Percentiles rank a stretch among this genome's conserved stretches.
These are phyloP conservation scores for Limnomonas spitsbergensis DNA, from an alignment of 139 green algal species.

Conservation along the genomic window DNA sequence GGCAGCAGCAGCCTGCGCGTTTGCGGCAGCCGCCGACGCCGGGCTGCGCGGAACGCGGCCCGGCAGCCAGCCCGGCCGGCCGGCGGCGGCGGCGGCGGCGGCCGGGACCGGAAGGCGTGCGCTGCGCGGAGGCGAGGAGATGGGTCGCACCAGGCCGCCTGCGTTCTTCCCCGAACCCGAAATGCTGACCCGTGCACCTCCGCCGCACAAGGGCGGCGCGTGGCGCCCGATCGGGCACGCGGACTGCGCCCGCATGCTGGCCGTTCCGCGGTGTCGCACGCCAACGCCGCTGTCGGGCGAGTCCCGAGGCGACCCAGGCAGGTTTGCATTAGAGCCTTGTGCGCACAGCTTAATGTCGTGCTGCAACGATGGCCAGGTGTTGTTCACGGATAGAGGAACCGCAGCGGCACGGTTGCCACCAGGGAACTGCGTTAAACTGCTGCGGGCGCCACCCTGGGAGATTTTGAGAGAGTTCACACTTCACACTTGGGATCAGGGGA, in stretches of 20 bases:
- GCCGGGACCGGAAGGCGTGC: too few species aligned
- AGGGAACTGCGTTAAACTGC: constrained; percentile 27
- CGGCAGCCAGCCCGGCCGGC: not conserved
- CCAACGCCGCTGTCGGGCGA: not conserved
- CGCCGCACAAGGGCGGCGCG: not conserved
- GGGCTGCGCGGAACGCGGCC: not conserved
- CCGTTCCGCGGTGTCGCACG: not conserved
- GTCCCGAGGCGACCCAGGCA: too few species aligned
- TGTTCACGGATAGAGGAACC: constrained; percentile 10
- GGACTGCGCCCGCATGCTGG: not conserved
- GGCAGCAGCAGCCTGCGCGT: not conserved
- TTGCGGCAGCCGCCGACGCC: too few species aligned
- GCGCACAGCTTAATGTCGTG: constrained; percentile 23
- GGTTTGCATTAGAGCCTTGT: too few species aligned
- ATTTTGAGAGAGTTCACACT: not conserved
- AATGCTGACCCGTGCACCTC: not conserved
- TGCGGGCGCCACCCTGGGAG: not conserved
- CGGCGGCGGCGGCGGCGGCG: too few species aligned
- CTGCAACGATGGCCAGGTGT: constrained; percentile 39
- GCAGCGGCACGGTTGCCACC: constrained; percentile 4
- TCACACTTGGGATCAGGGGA: too few species aligned
- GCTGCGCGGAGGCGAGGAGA: not conserved
- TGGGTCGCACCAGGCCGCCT: not conserved
- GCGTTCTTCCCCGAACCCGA: not conserved
- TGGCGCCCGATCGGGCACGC: not conserved